Percentiles rank a stretch among this genome's conserved stretches.
phyloP scores from a whole-genome alignment of 495 filamentous ascomycete species.

The Sabuloglossum arenarium region DNA sequence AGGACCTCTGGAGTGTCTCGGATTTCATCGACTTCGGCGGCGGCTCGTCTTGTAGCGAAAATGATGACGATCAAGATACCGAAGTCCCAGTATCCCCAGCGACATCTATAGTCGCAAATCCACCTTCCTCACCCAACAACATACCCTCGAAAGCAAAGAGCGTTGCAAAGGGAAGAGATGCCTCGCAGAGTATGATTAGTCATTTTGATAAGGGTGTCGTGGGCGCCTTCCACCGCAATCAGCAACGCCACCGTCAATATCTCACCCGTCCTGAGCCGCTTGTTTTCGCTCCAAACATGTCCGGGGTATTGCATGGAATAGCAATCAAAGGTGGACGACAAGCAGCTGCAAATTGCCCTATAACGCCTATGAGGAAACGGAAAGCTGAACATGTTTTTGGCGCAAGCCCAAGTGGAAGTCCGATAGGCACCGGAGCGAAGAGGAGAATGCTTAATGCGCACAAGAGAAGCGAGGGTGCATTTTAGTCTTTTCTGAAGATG shows the following conservation, averaged over 20 bases:
- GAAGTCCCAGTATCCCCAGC: conserved; percentile 12
- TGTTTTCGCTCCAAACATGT: conserved; percentile 15
- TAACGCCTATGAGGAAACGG: conserved; percentile 29
- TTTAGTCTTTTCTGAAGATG: neutral
- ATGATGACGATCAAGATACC: conserved; percentile 18
- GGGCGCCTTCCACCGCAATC: conserved; percentile 60
- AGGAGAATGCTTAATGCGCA: conserved; percentile 1
- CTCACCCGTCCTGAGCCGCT: conserved; percentile 30
- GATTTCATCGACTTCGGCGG: conserved; percentile 53
- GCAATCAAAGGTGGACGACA: conserved; percentile 34
- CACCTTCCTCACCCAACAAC: conserved; percentile 3
- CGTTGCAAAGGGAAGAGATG: conserved; percentile 18
- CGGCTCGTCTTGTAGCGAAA: conserved; percentile 35
- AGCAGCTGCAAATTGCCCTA: conserved; percentile 30
- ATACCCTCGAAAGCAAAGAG: conserved; percentile 4
- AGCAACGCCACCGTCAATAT: conserved; percentile 49
- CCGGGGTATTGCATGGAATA: conserved; percentile 25
- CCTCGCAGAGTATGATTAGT: conserved; percentile 32
- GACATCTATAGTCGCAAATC: conserved; percentile 9
- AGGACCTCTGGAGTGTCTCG: conserved; percentile 39
- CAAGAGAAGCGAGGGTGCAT: neutral
- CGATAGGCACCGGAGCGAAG: neutral
- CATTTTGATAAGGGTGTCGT: conserved; percentile 52
- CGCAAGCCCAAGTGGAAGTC: neutral
- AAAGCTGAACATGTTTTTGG: conserved; percentile 19